These are phyloP conservation scores for Omphalotus guepiniiformis DNA, from an alignment of 768 basidiomycete genomes.

Conservation along the genomic window DNA sequence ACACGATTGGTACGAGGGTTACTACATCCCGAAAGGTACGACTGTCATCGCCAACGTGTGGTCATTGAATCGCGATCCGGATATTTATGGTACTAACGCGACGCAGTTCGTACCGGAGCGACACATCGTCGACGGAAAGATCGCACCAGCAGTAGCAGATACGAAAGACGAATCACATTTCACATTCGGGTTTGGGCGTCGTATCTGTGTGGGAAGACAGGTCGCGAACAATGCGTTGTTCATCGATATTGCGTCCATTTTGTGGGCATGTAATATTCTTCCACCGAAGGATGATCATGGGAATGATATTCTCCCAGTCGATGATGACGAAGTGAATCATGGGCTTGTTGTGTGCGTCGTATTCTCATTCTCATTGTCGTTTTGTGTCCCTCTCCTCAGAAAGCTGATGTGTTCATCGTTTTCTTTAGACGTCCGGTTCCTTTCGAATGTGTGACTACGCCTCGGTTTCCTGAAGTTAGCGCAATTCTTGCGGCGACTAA, in stretches of 20 bases:
- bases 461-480: not conserved
- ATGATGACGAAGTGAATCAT: too few relatives aligned
- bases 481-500: too few relatives aligned
- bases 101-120: slow-evolving; percentile 1
- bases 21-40: slow-evolving; percentile 38
- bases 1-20: slow-evolving; percentile 44
- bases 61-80: slow-evolving; percentile 1
- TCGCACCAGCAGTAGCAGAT: not conserved
- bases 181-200: not conserved
- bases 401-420: not conserved
- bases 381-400: not conserved
- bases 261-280: not conserved
- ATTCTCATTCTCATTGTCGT: not conserved
- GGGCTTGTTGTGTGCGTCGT: too few relatives aligned
- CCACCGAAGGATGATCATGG: not conserved
- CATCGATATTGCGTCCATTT: not conserved
- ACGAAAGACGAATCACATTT: slow-evolving; percentile 1
- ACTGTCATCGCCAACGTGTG: not conserved
- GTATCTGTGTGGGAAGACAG: slow-evolving; percentile 1
- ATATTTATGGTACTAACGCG: slow-evolving; percentile 1
- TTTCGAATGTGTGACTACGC: not conserved
- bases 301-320: not conserved
- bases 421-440: too few relatives aligned
- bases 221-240: slow-evolving; percentile 3
- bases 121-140: not conserved